Evolutionary conservation across 2,329 filamentous ascomycete genomes (phyloP).

Genomic region (Colletotrichum caudatum): DNA sequence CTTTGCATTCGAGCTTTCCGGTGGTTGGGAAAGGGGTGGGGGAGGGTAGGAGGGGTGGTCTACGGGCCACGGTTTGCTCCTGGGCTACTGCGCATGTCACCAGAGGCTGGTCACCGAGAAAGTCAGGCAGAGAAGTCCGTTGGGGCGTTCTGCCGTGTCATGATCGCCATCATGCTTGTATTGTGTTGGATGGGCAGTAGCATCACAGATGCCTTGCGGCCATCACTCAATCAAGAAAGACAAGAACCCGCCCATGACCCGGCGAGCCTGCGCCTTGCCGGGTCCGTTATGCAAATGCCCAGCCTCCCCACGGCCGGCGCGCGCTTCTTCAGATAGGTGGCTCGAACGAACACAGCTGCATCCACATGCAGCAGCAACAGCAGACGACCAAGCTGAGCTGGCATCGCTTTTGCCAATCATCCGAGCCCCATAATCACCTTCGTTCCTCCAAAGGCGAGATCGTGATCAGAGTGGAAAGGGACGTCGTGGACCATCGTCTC

Average conservation of each 20-base stretch:
- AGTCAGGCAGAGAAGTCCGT: neutral
- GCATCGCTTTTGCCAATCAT: neutral
- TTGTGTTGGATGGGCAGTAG: constrained; percentile 28
- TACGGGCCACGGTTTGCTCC: neutral
- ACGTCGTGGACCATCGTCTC: constrained; percentile 11
- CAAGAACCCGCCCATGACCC: neutral
- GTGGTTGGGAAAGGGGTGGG: neutral
- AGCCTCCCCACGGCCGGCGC: constrained; percentile 7
- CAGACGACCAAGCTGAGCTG: neutral
- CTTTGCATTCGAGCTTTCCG: neutral
- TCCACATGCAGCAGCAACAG: neutral
- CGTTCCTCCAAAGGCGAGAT: neutral
- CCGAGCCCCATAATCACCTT: neutral
- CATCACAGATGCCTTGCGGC: constrained; percentile 25
- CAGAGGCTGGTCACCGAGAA: neutral
- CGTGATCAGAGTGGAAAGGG: neutral
- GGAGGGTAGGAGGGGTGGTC: too few relatives aligned
- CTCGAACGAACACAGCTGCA: neutral
- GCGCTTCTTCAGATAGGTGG: neutral
- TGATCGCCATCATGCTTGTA: constrained; percentile 22
- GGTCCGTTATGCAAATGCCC: neutral
- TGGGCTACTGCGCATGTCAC: neutral
- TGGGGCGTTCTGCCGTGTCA: too few relatives aligned
- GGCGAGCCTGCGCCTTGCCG: neutral
- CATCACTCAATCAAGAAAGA: constrained; percentile 11